Base-by-base conservation (phyloP, 1,139 yeast genomes). In the Hanseniaspora gamundiae region DNA sequence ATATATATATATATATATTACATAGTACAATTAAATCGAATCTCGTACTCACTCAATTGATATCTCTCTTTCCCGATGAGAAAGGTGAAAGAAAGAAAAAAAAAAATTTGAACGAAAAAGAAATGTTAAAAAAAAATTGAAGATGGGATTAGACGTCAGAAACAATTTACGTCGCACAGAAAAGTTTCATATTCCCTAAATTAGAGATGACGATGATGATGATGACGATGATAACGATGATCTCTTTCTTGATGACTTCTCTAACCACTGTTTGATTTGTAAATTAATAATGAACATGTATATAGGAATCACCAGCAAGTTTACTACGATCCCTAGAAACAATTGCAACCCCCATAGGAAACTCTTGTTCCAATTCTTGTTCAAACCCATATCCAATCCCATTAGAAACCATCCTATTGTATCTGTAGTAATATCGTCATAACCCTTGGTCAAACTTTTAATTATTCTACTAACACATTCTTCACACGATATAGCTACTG, bases 381-480 rank as follows among this genome's bases (percentile, higher is more conserved):
- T 61, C 47, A 66, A 46, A 1, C 96, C 95, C 54, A 87, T 66
- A 53, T 74, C 74, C 33, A 81, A 69, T 40, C 80, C 68, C 49
- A 81, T 79, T 42, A 88, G 65, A 2, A 83, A 62, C 94, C 94
- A 88, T 3, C 96, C 95, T 40, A 87, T 73, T 27, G 74, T 64
- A 60, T 93, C 98, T 0, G 97, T 88, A 44, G 80, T 80, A 10
- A 88, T 70, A 47, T 81, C 77, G 49, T 82, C 81, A 45, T 78
- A 74, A 1, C 97, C 97, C 35, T 65, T 61, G 28, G 70, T 68
- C 29, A 93, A 66, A 50, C 72, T 67, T 48, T 66, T 64, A 22
- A 87, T 56, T 2, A 91, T 71, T 16, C 73, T 68, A 17, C 69
- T 66, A 10, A 93, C 83, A 55, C 94, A 86, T 41, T 68, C 66